A percentile compares a stretch with the other conserved stretches of the same genome.
Evolutionary conservation across 441 rosid genomes (phyloP).

Genomic region (Aleurites moluccanus): DNA sequence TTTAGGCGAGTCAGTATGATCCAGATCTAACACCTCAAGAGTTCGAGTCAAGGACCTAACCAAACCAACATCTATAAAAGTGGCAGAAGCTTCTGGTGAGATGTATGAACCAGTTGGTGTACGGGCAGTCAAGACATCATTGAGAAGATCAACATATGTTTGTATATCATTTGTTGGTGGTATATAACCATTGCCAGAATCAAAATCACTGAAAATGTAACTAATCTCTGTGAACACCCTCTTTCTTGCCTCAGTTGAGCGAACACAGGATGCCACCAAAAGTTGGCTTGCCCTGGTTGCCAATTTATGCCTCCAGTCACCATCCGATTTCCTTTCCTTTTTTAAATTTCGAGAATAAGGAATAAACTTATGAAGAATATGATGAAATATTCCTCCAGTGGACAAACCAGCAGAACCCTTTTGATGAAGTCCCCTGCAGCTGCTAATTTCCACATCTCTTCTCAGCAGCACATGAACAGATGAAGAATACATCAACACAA

Average conservation of each 20-base stretch:
- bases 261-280: slow-evolving; percentile 90
- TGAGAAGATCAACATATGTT: slow-evolving; percentile 71
- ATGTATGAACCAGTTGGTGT: slow-evolving; percentile 83
- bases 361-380: slow-evolving; percentile 75
- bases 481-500: slow-evolving; percentile 80
- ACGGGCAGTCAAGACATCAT: slow-evolving; percentile 91
- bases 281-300: slow-evolving; percentile 82
- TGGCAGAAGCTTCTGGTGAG: slow-evolving; percentile 87
- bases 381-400: slow-evolving; percentile 75
- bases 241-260: slow-evolving; percentile 90
- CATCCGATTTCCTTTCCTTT: slow-evolving; percentile 78
- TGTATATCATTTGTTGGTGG: slow-evolving; percentile 72
- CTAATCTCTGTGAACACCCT: slow-evolving; percentile 79
- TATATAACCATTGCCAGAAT: slow-evolving; percentile 53
- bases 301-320: slow-evolving; percentile 92
- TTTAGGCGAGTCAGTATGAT: slow-evolving; percentile 84
- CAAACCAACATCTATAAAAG: slow-evolving; percentile 91
- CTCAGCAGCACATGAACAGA: slow-evolving; percentile 82
- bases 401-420: slow-evolving; percentile 45
- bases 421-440: slow-evolving; percentile 57
- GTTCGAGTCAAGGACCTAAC: slow-evolving; percentile 74
- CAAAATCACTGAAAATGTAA: slow-evolving; percentile 67
- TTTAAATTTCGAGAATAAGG: slow-evolving; percentile 62
- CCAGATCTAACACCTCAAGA: slow-evolving; percentile 92
- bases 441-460: slow-evolving; percentile 73